These are phyloP conservation scores for Chlorella vulgaris DNA, from an alignment of 139 green algal genomes.

Conservation along the genomic window DNA sequence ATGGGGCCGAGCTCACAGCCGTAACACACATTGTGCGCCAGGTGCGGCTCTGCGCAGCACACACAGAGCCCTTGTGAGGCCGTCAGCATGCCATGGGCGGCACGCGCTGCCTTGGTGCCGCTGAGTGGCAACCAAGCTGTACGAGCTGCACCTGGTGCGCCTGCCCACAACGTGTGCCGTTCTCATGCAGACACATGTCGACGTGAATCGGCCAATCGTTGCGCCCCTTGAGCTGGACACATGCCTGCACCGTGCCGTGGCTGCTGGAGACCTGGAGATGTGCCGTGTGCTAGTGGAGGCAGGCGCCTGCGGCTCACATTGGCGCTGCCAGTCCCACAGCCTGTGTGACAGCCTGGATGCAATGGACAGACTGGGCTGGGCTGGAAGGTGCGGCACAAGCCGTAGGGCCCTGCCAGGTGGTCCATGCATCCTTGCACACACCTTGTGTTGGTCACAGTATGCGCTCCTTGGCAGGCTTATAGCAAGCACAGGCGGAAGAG, in stretches of 20 bases:
- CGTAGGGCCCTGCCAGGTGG: not conserved
- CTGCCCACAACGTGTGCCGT: no score
- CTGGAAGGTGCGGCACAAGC: not conserved
- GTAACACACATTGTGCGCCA: not conserved
- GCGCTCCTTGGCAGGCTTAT: no score
- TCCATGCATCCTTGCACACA: not conserved
- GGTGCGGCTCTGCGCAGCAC: no score
- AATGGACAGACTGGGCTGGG: not conserved
- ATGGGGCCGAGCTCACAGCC: not conserved
- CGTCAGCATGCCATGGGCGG: no score
- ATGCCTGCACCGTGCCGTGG: slow-evolving; percentile 3
- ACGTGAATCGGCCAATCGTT: not conserved
- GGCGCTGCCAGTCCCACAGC: not conserved
- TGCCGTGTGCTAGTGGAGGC: slow-evolving; percentile 3
- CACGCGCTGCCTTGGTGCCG: no score
- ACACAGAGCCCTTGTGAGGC: no score
- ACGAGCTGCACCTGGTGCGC: no score
- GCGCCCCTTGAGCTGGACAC: not conserved
- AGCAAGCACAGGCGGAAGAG: no score
- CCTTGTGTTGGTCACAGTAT: no score
- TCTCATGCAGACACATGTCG: not conserved
- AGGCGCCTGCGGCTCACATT: not conserved
- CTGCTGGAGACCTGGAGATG: not conserved
- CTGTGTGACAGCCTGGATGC: not conserved
- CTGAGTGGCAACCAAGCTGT: no score